Conservation (phyloP, 345 rosid genomes). For the Microthlaspi erraticum region DNA sequence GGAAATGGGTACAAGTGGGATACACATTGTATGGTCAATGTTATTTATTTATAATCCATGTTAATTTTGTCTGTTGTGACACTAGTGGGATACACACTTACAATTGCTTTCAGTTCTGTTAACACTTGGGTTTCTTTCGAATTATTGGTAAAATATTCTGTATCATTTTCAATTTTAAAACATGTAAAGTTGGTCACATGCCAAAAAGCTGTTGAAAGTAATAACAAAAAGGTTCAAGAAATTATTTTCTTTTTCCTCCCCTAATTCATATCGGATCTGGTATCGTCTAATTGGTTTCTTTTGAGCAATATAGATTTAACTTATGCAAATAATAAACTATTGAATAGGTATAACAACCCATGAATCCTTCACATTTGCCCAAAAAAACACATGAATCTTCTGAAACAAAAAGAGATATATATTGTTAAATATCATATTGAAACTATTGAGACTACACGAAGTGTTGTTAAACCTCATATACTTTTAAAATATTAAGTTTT, state of each 20-base stretch:
- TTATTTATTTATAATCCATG: background rate
- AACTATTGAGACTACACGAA: too few species aligned
- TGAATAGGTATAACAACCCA: background rate
- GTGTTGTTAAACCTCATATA: background rate
- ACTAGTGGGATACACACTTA: slow-evolving; percentile 37
- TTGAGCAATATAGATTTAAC: background rate
- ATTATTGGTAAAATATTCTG: slow-evolving; percentile 20
- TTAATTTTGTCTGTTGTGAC: slow-evolving; percentile 40
- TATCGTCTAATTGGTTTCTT: slow-evolving; percentile 25
- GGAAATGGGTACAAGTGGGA: slow-evolving; percentile 29
- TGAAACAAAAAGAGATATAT: background rate
- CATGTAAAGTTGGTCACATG: slow-evolving; percentile 42
- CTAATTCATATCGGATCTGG: slow-evolving; percentile 20
- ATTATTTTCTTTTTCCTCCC: slow-evolving; percentile 10
- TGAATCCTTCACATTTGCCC: background rate
- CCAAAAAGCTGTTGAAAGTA: slow-evolving; percentile 31
- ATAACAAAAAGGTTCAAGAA: slow-evolving; percentile 23
- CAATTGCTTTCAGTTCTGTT: slow-evolving; percentile 27
- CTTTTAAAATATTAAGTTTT: slow-evolving; percentile 1
- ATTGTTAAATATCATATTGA: too few species aligned
- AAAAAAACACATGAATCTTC: background rate
- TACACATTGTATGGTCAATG: slow-evolving; percentile 34
- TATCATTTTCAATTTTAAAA: slow-evolving; percentile 23
- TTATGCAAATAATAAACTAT: background rate
- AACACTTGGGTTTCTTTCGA: slow-evolving; percentile 34